These are phyloP conservation scores for Penstemon barbatus DNA, from an alignment of 257 asterid species.

Conservation along the genomic window DNA sequence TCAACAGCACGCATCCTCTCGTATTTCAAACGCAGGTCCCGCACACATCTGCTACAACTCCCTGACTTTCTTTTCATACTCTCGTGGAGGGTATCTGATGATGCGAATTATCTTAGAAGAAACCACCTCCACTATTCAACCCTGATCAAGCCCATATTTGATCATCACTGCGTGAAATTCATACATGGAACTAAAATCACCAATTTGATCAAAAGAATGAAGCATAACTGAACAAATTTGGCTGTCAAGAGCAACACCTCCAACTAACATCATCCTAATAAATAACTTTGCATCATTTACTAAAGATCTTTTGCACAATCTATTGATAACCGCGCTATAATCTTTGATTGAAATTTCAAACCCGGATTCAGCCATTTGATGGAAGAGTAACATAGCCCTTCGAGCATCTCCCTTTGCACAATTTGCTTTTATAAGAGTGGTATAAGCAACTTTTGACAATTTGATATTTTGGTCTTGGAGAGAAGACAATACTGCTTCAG, in stretches of 20 bases:
- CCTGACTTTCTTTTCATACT: no score
- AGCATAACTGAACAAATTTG: slow-evolving; percentile 43
- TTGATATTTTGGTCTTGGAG: slow-evolving; percentile 41
- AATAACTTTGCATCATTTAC: slow-evolving; percentile 48
- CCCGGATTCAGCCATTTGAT: slow-evolving; percentile 58
- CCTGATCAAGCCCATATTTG: slow-evolving; percentile 54
- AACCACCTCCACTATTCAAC: slow-evolving; percentile 33
- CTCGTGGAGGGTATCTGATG: no score
- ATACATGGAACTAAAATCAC: slow-evolving; percentile 37
- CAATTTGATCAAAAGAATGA: slow-evolving; percentile 36
- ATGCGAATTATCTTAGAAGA: no score
- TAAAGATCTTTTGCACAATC: slow-evolving; percentile 68
- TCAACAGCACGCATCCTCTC: no score
- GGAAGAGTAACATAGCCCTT: slow-evolving; percentile 57
- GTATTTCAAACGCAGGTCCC: no score
- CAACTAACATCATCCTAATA: slow-evolving; percentile 50
- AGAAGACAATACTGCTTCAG: slow-evolving; percentile 50
- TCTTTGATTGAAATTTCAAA: slow-evolving; percentile 62
- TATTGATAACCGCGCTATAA: slow-evolving; percentile 75
- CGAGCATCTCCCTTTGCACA: slow-evolving; percentile 70
- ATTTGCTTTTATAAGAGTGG: slow-evolving; percentile 69
- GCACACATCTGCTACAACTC: no score
- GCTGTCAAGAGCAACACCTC: slow-evolving; percentile 54
- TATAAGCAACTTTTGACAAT: slow-evolving; percentile 64
- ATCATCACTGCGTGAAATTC: slow-evolving; percentile 50